Conservation (phyloP, 139 green algal genomes). For the Chlorella sp. region DNA sequence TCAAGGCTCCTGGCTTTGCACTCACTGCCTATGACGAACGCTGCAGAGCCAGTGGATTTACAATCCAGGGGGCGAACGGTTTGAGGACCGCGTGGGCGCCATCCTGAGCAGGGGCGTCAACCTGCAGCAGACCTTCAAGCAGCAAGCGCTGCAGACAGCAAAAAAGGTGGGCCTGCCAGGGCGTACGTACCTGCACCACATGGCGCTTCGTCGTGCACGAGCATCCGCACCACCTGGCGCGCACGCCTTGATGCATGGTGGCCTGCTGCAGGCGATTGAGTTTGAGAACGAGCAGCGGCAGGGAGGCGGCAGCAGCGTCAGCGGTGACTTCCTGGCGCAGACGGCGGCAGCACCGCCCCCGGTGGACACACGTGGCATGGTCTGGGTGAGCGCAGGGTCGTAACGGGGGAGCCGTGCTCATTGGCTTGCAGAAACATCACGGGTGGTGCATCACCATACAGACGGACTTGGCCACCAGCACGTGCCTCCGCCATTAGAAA, state of each 20-base stretch:
- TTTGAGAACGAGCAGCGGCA: neutral
- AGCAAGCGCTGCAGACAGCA: neutral
- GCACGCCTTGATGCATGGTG: neutral
- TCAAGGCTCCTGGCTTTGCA: too few species aligned
- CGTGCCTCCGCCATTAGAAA: too few species aligned
- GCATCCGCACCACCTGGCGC: neutral
- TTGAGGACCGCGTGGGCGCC: constrained; percentile 4
- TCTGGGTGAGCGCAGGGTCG: neutral
- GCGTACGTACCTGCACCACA: neutral
- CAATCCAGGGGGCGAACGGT: constrained; percentile 1
- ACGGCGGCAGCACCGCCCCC: neutral
- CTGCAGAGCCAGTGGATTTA: neutral
- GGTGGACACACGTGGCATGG: neutral
- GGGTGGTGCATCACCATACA: neutral
- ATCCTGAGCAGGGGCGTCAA: constrained; percentile 3
- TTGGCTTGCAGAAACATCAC: neutral
- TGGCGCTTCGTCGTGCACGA: neutral
- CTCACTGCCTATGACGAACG: too few species aligned
- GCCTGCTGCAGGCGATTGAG: neutral
- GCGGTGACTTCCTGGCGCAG: neutral
- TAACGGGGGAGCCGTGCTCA: neutral
- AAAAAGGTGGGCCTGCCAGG: neutral
- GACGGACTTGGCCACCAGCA: neutral
- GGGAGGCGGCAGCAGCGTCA: neutral
- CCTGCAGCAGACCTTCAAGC: constrained; percentile 1